phyloP scores from a whole-genome alignment of 108 stramenopile genomes.

The Skeletonema tropicum region DNA sequence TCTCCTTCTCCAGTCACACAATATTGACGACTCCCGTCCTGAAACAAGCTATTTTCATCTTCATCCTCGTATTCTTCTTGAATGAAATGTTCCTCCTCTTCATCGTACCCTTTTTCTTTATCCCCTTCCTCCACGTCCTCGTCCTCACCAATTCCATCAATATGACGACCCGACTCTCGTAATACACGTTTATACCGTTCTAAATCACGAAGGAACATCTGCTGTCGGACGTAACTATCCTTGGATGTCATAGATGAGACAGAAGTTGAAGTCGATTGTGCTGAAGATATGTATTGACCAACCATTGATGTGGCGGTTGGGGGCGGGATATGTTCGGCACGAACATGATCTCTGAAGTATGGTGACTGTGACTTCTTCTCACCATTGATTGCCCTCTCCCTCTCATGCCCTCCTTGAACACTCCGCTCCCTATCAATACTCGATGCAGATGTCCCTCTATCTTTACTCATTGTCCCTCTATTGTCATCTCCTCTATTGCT shows the following conservation, averaged over 20 bases:
- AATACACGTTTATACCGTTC: neutral
- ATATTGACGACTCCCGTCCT: neutral
- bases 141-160: neutral
- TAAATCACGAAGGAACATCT: conserved; percentile 17
- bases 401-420: neutral
- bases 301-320: conserved; percentile 5
- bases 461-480: neutral
- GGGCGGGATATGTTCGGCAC: neutral
- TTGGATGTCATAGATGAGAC: conserved; percentile 25
- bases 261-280: neutral
- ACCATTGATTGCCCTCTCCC: neutral
- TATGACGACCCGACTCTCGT: neutral
- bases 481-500: neutral
- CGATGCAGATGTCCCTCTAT: neutral
- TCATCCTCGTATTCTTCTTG: neutral
- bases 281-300: conserved; percentile 9
- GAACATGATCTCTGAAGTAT: neutral
- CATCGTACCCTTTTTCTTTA: neutral
- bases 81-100: neutral
- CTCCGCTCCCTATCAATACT: neutral
- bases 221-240: conserved; percentile 34
- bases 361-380: neutral
- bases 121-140: neutral
- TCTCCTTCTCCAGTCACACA: conserved; percentile 2
- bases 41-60: conserved; percentile 1